Base-by-base conservation (phyloP, 2,329 filamentous ascomycete genomes). In the Colletotrichum musicola region DNA sequence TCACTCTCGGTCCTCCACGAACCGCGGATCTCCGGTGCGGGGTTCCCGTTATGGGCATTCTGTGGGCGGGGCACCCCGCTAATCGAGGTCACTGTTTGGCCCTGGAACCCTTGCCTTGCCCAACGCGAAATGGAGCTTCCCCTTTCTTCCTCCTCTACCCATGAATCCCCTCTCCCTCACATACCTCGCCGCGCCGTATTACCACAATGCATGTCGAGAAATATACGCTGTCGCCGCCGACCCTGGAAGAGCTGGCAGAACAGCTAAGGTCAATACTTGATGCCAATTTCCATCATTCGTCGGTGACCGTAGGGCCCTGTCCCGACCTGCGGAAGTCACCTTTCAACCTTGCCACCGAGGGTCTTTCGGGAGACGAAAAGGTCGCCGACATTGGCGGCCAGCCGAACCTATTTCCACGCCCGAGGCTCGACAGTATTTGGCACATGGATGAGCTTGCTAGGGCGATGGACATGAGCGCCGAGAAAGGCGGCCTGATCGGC, bases 331-430 rank as follows among this genome's bases (percentile, higher is more conserved):
- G 77, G 1, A 13, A 74, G 18, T 27, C 77, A 1, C 81, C 81
- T 0, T 84, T 80, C 61, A 57, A 76, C 50, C 76, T 84, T 6
- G 79, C 81, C 1, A 75, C 77, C 4, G 61, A 75, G 2, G 83
- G 83, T 0, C 75, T 85, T 9, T 78, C 73, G 5, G 82, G 83
- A 1, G 75, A 76, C 4, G 74, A 78, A 38, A 75, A 75, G 44
- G 75, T 84, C 5, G 81, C 79, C 16, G 83, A 85, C 55, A 74
- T 85, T 20, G 83, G 83, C 4, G 83, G 82, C 0, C 81, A 80
- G 25, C 73, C 77, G 1, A 81, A 84, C 64, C 76, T 84, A 0
- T 76, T 77, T 12, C 82, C 82, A 0, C 54, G 35, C 0, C 80
- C 81, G 0, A 74, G 77, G 4, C 71, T 80, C 7, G 72, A 77